phyloP scores from a whole-genome alignment of 1,284 basidiomycete species.

The Xerocomus amazonicus region DNA sequence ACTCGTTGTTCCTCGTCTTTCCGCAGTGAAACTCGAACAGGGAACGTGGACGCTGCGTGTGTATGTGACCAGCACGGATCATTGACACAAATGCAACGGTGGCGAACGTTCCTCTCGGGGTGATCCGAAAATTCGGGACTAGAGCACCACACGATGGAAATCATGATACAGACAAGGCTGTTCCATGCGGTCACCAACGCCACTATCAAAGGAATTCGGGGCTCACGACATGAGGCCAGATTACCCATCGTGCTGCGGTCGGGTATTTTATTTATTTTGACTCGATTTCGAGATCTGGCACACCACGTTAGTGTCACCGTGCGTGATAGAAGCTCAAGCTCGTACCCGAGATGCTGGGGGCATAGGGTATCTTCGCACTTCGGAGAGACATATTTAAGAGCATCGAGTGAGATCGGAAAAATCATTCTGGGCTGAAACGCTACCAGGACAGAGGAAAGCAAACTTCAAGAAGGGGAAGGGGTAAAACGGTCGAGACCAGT shows the following conservation, averaged over 20 bases:
- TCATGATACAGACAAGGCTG: slow-evolving; percentile 1
- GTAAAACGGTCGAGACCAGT: slow-evolving; percentile 2
- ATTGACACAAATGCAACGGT: background rate
- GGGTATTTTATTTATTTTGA: background rate
- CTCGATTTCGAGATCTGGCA: background rate
- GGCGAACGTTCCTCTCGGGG: slow-evolving; percentile 12
- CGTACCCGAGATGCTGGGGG: background rate
- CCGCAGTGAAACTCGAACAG: slow-evolving; percentile 1
- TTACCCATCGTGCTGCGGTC: background rate
- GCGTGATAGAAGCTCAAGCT: background rate
- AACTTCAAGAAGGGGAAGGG: background rate
- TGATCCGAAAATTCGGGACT: slow-evolving; percentile 9
- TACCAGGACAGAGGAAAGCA: background rate
- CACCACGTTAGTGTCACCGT: background rate
- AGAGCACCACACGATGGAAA: background rate
- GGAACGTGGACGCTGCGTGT: slow-evolving; percentile 8
- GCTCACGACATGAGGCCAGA: background rate
- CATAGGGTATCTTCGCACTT: background rate
- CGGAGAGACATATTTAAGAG: background rate
- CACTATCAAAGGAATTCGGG: slow-evolving; percentile 18
- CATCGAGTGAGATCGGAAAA: background rate
- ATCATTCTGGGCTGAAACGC: background rate
- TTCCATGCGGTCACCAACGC: slow-evolving; percentile 11
- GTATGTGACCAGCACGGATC: slow-evolving; percentile 8
- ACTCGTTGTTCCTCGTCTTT: background rate